Percentiles rank a stretch among this genome's conserved stretches.
Conservation (phyloP, 495 filamentous ascomycete species). For the Xanthoparmelia taractica region DNA sequence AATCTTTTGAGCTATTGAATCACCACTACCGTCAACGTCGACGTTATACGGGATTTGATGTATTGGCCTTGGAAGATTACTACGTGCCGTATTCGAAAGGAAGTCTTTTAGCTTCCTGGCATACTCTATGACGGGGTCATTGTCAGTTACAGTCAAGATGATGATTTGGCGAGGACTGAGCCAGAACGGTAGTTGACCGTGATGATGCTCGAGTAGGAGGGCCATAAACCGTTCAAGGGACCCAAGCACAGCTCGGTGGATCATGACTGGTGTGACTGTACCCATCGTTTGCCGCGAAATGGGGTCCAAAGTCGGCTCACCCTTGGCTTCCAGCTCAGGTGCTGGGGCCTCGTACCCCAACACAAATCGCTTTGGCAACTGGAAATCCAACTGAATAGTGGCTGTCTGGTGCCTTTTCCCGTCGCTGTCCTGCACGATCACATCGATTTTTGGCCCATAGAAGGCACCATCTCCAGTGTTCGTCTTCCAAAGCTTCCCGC, state of each 20-base stretch:
- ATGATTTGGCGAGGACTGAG: constrained; percentile 75
- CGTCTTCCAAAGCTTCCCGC: constrained; percentile 58
- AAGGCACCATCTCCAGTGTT: constrained; percentile 86
- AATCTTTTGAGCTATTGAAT: constrained; percentile 60
- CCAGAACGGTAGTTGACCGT: constrained; percentile 86
- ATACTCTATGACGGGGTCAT: constrained; percentile 48
- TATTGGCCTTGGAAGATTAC: background rate
- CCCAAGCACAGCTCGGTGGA: constrained; percentile 83
- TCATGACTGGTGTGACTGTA: constrained; percentile 65
- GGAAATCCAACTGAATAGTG: constrained; percentile 90
- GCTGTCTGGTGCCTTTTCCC: constrained; percentile 89
- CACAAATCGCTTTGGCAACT: constrained; percentile 75
- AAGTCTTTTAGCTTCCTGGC: constrained; percentile 34
- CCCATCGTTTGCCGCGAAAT: constrained; percentile 40
- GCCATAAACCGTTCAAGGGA: constrained; percentile 84
- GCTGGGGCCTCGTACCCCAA: constrained; percentile 71
- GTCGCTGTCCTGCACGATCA: constrained; percentile 71
- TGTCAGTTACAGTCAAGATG: constrained; percentile 67
- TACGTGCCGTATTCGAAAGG: background rate
- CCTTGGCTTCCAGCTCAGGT: constrained; percentile 55
- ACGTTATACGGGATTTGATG: constrained; percentile 36
- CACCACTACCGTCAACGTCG: constrained; percentile 60
- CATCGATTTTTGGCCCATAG: constrained; percentile 93
- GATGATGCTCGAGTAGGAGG: constrained; percentile 75
- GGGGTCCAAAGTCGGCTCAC: constrained; percentile 39